A percentile compares a stretch with the other conserved stretches of the same genome.
phyloP scores from a whole-genome alignment of 1,139 yeast species.

The Eremothecium sinecaudum region DNA sequence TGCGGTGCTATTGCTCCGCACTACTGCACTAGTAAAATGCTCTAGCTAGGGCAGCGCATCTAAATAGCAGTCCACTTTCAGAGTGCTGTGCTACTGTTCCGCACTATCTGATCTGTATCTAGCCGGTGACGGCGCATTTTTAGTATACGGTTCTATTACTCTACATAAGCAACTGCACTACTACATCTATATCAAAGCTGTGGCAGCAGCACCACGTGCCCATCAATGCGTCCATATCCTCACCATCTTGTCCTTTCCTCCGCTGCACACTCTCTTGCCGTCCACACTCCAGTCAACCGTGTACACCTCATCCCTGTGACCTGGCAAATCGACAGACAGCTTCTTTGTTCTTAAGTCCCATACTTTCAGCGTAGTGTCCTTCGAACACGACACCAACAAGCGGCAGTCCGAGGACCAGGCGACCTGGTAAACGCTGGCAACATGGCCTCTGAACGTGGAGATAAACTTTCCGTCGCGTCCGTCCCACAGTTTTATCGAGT shows the following conservation, averaged over 20 bases:
- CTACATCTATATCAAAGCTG: no score
- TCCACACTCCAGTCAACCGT: constrained; percentile 98
- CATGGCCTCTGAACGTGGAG: constrained; percentile 91
- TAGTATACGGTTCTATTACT: no score
- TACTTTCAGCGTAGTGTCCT: constrained; percentile 92
- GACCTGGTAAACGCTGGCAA: constrained; percentile 96
- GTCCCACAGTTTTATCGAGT: constrained; percentile 92
- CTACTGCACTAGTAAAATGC: no score
- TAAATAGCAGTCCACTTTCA: no score
- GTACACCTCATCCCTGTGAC: constrained; percentile 90
- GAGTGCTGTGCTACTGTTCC: no score
- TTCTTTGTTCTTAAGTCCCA: constrained; percentile 91
- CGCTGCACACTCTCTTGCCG: constrained; percentile 87
- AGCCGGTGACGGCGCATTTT: no score
- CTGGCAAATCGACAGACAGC: constrained; percentile 82
- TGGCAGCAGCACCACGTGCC: no score
- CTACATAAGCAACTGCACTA: no score
- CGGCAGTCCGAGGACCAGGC: constrained; percentile 97
- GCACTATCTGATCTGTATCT: no score
- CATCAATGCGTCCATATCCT: constrained; percentile 76
- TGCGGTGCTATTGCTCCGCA: no score
- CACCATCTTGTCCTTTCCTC: constrained; percentile 93
- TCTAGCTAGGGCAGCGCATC: no score
- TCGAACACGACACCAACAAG: constrained; percentile 82
- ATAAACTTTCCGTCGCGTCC: constrained; percentile 86